phyloP scores from a whole-genome alignment of 768 basidiomycete genomes.

The Galerina marginata region DNA sequence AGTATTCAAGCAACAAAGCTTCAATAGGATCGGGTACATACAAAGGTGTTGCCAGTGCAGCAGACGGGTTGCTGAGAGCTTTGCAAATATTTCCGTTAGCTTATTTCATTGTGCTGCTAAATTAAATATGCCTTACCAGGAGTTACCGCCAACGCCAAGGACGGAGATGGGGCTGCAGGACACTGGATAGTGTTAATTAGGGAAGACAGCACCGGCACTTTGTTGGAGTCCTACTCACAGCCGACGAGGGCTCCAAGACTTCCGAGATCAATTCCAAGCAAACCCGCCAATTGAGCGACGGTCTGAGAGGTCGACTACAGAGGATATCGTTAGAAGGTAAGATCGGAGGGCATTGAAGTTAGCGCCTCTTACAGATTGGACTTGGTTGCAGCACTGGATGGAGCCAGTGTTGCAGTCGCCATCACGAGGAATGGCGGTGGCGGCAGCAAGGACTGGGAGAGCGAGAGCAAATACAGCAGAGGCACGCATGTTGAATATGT shows the following conservation, averaged over 20 bases:
- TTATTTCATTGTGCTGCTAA: too few relatives aligned
- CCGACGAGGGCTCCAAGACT: conserved; percentile 19
- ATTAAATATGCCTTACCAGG: background rate
- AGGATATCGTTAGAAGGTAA: background rate
- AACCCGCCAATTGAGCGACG: conserved; percentile 6
- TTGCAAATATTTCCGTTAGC: too few relatives aligned
- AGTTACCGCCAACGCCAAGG: conserved; percentile 14
- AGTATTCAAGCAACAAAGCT: background rate
- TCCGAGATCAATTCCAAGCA: conserved; percentile 15
- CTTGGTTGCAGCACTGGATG: conserved; percentile 23
- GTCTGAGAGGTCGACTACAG: background rate
- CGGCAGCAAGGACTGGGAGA: conserved; percentile 24
- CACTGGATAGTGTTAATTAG: background rate
- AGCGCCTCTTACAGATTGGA: conserved; percentile 13
- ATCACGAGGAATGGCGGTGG: conserved; percentile 10
- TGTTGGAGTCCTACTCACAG: background rate
- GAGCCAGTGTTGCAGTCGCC: conserved; percentile 20
- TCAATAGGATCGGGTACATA: background rate
- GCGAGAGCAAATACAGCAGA: conserved; percentile 21
- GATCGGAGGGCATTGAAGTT: too few relatives aligned
- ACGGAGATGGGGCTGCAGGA: conserved; percentile 15
- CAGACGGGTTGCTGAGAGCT: conserved; percentile 5
- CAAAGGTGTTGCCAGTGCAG: conserved; percentile 1
- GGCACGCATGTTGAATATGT: conserved; percentile 13
- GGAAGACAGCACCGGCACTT: background rate